Percentiles rank a stretch among this genome's conserved stretches.
Evolutionary conservation across 2,329 filamentous ascomycete species (phyloP).

Genomic region (Xylaria digitata): DNA sequence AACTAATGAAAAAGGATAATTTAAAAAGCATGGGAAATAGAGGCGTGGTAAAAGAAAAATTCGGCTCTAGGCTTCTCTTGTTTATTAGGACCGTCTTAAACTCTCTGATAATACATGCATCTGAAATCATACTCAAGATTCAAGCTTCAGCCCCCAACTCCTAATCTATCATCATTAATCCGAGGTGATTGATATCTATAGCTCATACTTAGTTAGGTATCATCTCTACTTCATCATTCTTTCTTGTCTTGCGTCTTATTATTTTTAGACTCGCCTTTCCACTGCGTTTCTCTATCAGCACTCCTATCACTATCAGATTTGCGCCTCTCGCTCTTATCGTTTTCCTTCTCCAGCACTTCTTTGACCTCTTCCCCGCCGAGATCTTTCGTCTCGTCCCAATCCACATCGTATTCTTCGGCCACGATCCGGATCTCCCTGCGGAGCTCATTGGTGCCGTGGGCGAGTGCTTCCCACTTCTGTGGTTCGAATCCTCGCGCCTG

Average conservation of each 20-base stretch:
- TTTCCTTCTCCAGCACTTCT: slow-evolving; percentile 66
- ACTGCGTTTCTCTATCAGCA: slow-evolving; percentile 51
- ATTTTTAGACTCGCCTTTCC: slow-evolving; percentile 34
- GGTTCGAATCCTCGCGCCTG: slow-evolving; percentile 79
- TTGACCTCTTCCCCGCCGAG: slow-evolving; percentile 75
- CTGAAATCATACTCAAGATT: slow-evolving; percentile 9
- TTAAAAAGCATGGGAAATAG: slow-evolving; percentile 1
- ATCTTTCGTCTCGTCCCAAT: slow-evolving; percentile 84
- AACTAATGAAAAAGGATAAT: background rate
- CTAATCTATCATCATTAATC: slow-evolving; percentile 13
- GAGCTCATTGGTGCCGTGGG: slow-evolving; percentile 82
- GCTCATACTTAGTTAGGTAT: slow-evolving; percentile 20
- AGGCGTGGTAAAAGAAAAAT: background rate
- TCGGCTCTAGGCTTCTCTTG: background rate
- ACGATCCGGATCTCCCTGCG: slow-evolving; percentile 82
- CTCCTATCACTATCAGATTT: slow-evolving; percentile 55
- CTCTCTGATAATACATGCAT: slow-evolving; percentile 7
- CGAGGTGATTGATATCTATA: background rate
- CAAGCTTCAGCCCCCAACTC: background rate
- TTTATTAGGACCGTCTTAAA: background rate
- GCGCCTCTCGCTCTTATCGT: slow-evolving; percentile 53
- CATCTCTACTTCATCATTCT: slow-evolving; percentile 3
- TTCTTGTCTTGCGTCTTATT: slow-evolving; percentile 29
- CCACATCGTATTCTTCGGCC: slow-evolving; percentile 88
- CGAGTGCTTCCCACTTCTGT: slow-evolving; percentile 78